phyloP scores from a whole-genome alignment of 352 stramenopile species.

The Blastocystis sp. region DNA sequence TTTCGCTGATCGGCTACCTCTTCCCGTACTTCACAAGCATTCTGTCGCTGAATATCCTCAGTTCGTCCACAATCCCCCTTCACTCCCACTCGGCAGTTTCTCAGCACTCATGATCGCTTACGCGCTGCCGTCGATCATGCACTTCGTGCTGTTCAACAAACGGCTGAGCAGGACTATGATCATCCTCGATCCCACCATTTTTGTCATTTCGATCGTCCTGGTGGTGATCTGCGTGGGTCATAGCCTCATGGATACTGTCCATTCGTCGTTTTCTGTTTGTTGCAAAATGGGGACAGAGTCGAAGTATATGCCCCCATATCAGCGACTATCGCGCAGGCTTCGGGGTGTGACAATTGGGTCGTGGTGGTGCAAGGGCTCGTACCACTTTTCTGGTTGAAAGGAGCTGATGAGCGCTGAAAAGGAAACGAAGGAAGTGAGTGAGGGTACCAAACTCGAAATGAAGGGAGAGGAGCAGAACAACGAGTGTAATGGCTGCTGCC shows the following conservation, averaged over 20 bases:
- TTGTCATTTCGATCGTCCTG: not conserved
- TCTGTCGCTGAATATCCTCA: constrained; percentile 62
- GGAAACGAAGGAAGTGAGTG: not conserved
- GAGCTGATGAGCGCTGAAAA: not conserved
- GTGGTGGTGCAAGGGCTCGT: no score
- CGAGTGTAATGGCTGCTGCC: not conserved
- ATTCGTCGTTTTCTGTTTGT: not conserved
- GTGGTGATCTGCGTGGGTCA: not conserved
- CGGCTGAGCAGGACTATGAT: not conserved
- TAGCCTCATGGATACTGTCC: not conserved
- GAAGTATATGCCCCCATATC: no score
- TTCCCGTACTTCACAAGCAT: constrained; percentile 46
- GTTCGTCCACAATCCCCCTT: not conserved
- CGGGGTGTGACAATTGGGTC: no score
- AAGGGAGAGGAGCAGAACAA: not conserved
- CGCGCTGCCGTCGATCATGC: constrained; percentile 45
- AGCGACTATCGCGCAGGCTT: no score
- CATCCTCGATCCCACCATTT: not conserved
- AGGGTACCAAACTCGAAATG: not conserved
- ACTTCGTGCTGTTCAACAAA: constrained; percentile 50
- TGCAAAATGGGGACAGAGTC: not conserved
- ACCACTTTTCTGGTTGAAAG: no score
- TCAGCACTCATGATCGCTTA: constrained; percentile 37
- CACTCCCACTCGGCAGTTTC: constrained; percentile 41
- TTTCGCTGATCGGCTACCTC: constrained; percentile 49